A percentile compares a stretch with the other conserved stretches of the same genome.
These are phyloP conservation scores for Hyphodiscus sp. DNA, from an alignment of 2,329 filamentous ascomycete genomes.

Conservation along the genomic window DNA sequence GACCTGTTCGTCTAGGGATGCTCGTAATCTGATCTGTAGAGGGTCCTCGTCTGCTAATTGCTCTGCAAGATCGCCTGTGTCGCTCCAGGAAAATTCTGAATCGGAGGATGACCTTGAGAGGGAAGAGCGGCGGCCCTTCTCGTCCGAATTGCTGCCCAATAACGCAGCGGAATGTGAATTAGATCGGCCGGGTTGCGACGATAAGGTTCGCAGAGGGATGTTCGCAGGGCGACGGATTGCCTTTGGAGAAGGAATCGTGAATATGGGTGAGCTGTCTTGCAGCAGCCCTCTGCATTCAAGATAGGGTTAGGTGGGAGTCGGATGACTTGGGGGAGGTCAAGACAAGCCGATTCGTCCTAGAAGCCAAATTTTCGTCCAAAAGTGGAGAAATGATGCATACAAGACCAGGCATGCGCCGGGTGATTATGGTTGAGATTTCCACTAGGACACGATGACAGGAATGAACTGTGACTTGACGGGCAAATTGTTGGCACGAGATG, in stretches of 20 bases:
- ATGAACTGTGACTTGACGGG: background rate
- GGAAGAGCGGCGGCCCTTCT: conserved; percentile 36
- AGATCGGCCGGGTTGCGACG: conserved; percentile 32
- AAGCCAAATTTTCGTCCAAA: background rate
- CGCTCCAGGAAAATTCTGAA: conserved; percentile 80
- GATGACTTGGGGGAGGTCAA: background rate
- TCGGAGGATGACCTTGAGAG: conserved; percentile 50
- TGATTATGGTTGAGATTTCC: background rate
- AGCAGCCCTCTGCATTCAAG: conserved; percentile 54
- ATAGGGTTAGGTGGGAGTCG: background rate
- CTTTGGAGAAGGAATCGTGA: conserved; percentile 78
- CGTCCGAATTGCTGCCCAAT: conserved; percentile 36
- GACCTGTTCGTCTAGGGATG: conserved; percentile 57
- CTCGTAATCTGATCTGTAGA: conserved; percentile 61
- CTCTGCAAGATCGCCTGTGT: conserved; percentile 91
- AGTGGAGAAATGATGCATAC: background rate
- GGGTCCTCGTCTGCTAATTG: conserved; percentile 83
- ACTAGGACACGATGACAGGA: background rate
- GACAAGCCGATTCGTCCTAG: background rate
- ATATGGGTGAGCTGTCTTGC: conserved; percentile 66
- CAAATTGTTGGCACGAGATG: background rate
- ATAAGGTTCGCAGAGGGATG: conserved; percentile 79
- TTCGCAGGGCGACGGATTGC: conserved; percentile 66
- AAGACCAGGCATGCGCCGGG: background rate
- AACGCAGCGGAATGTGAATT: conserved; percentile 39